Conservation (phyloP, 257 asterid genomes). For the Jacaranda copaia region DNA sequence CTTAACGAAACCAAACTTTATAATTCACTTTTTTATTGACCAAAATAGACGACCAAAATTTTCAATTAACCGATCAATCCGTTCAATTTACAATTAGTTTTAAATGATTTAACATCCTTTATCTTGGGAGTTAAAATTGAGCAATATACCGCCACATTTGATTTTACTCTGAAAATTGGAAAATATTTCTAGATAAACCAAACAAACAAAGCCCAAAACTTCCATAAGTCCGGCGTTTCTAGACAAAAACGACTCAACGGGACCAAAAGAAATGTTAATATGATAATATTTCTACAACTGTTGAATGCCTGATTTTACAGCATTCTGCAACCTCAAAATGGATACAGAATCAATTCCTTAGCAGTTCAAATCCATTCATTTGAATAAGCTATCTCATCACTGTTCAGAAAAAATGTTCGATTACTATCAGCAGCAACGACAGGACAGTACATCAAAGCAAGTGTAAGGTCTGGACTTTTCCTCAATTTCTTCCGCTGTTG, state of each 20-base stretch:
- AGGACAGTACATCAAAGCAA: conserved; percentile 67
- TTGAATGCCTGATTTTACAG: conserved; percentile 29
- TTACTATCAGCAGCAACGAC: conserved; percentile 78
- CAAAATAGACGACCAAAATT: too few species aligned
- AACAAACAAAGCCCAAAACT: too few species aligned
- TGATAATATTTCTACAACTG: conserved; percentile 11
- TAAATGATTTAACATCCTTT: too few species aligned
- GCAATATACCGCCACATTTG: too few species aligned
- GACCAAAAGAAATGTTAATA: not conserved
- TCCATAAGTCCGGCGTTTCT: too few species aligned
- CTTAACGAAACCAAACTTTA: too few species aligned
- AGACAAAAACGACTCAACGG: not conserved
- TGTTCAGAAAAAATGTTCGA: not conserved
- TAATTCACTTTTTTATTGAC: too few species aligned
- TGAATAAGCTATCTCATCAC: conserved; percentile 1
- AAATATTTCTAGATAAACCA: too few species aligned
- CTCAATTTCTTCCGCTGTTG: conserved; percentile 70
- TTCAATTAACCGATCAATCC: too few species aligned
- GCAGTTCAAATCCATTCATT: conserved; percentile 21
- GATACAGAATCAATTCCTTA: conserved; percentile 4
- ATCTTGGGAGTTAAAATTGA: too few species aligned
- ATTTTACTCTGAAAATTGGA: too few species aligned
- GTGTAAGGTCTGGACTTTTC: conserved; percentile 80
- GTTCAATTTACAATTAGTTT: too few species aligned
- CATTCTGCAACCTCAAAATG: conserved; percentile 27